phyloP scores from a whole-genome alignment of 331 rosid species.

The Stylosanthes scabra region DNA sequence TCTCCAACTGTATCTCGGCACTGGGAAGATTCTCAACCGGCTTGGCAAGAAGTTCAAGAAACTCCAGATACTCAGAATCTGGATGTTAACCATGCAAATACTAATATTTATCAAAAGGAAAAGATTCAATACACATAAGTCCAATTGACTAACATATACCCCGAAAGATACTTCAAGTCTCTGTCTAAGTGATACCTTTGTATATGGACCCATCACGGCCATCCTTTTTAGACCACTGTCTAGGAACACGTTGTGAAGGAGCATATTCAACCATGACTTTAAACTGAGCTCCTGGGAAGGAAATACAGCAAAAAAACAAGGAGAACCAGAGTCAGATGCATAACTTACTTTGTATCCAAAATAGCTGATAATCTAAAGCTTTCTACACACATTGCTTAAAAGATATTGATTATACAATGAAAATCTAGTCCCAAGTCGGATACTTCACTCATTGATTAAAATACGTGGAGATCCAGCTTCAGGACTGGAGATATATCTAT shows the following conservation, averaged over 20 bases:
- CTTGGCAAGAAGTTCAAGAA: constrained; percentile 63
- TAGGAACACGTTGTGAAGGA: constrained; percentile 69
- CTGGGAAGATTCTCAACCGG: constrained; percentile 71
- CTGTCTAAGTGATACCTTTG: constrained; percentile 46
- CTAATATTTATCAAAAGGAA: constrained; percentile 50
- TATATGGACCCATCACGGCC: constrained; percentile 63
- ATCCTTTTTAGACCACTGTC: constrained; percentile 52
- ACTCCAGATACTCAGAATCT: constrained; percentile 58
- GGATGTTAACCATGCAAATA: constrained; percentile 57
- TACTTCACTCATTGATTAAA: neutral
- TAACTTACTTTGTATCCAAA: neutral
- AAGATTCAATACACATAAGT: constrained; percentile 36
- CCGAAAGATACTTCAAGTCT: constrained; percentile 4
- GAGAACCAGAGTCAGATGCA: constrained; percentile 9
- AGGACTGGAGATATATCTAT: neutral
- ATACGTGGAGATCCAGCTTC: neutral
- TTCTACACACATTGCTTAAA: neutral
- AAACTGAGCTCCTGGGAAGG: constrained; percentile 55
- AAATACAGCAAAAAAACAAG: constrained; percentile 21
- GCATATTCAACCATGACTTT: constrained; percentile 63
- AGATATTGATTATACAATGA: no score
- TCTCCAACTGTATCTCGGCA: constrained; percentile 68
- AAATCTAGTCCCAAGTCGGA: neutral
- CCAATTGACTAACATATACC: constrained; percentile 23
- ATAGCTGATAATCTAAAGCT: neutral